phyloP scores from a whole-genome alignment of 148 eudicot species.

The Chenopodium berlandieri region DNA sequence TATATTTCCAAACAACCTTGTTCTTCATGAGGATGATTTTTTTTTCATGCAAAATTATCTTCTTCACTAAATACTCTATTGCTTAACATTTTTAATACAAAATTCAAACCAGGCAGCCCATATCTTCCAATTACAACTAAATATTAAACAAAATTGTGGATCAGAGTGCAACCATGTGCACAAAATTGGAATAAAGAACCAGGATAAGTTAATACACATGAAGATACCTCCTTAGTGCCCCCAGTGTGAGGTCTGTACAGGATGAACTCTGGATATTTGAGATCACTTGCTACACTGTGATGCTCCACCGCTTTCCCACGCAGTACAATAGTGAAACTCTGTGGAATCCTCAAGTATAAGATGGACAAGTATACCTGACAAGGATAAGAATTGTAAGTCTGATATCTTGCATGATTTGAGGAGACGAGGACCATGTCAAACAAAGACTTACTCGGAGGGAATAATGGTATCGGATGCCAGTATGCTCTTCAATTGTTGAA shows the following conservation, averaged over 20 bases:
- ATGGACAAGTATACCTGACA: constrained; percentile 78
- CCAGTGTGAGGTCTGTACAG: constrained; percentile 69
- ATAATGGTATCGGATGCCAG: constrained; percentile 54
- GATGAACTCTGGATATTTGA: constrained; percentile 71
- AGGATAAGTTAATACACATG: not conserved
- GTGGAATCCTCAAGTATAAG: constrained; percentile 62
- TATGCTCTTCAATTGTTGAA: constrained; percentile 47
- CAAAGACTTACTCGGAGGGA: constrained; percentile 72
- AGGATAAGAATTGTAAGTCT: not conserved
- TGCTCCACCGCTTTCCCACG: constrained; percentile 66
- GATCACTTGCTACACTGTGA: constrained; percentile 67
- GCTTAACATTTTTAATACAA: not conserved
- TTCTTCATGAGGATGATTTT: not conserved
- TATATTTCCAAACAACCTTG: not conserved
- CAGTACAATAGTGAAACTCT: constrained; percentile 54
- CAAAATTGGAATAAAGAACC: not conserved
- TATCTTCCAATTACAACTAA: not conserved
- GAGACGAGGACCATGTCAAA: constrained; percentile 9
- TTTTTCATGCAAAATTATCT: not conserved
- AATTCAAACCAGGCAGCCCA: not conserved
- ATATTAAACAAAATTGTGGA: not conserved
- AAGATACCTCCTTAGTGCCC: constrained; percentile 54
- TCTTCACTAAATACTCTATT: not conserved
- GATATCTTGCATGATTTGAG: not conserved
- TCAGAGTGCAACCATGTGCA: not conserved